Evolutionary conservation across 306 rosid species (phyloP).

Genomic region (Castanea sativa): DNA sequence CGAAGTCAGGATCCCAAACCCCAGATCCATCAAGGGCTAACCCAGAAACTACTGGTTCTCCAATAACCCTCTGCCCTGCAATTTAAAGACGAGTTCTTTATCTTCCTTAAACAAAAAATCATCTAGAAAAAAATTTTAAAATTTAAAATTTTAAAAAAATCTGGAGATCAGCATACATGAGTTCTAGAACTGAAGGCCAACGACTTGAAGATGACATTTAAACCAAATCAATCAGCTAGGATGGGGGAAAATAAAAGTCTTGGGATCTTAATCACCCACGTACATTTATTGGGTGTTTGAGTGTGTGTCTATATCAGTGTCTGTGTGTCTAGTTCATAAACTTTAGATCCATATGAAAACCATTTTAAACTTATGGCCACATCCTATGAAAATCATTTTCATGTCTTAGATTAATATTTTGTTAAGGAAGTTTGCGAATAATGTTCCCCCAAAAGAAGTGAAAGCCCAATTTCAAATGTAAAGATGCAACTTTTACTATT

Average conservation of each 20-base stretch:
- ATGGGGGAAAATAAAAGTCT: not conserved
- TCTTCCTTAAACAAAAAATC: not conserved
- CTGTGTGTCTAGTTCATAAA: not conserved
- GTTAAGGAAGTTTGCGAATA: not conserved
- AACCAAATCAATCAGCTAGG: too few species aligned
- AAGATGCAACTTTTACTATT: too few species aligned
- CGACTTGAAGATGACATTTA: too few species aligned
- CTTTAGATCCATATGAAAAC: not conserved
- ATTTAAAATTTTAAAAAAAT: too few species aligned
- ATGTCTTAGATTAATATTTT: not conserved
- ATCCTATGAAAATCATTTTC: not conserved
- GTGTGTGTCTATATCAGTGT: not conserved
- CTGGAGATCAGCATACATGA: too few species aligned
- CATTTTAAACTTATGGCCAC: not conserved
- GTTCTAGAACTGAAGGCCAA: too few species aligned
- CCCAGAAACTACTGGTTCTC: slow-evolving; percentile 87
- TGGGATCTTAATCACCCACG: not conserved
- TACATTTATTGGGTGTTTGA: not conserved
- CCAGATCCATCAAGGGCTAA: slow-evolving; percentile 80
- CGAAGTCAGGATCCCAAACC: slow-evolving; percentile 91
- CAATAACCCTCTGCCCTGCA: slow-evolving; percentile 82
- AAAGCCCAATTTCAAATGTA: not conserved
- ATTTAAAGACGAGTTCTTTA: slow-evolving; percentile 8
- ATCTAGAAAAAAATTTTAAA: not conserved
- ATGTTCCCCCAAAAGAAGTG: not conserved